phyloP scores from a whole-genome alignment of 768 basidiomycete species.

The Pholiota microspora region DNA sequence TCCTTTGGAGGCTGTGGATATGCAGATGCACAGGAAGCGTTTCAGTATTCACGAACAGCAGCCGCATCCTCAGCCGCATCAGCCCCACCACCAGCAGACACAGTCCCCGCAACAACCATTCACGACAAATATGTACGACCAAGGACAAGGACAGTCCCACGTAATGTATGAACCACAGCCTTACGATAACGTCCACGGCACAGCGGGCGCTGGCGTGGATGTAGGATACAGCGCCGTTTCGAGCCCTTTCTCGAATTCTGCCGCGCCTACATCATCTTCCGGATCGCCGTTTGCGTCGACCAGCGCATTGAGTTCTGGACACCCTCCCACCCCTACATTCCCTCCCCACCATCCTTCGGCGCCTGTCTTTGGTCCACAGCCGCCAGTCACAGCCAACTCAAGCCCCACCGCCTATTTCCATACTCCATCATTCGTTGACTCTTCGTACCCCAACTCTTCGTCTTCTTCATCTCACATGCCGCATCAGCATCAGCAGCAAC shows the following conservation, averaged over 20 bases:
- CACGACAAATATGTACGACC: constrained; percentile 5
- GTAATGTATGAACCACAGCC: constrained; percentile 18
- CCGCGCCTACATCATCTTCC: constrained; percentile 21
- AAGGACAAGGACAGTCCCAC: constrained; percentile 1
- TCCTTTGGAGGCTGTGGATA: constrained; percentile 4
- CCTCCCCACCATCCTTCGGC: constrained; percentile 22
- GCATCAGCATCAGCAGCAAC: constrained; percentile 15
- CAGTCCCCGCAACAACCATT: constrained; percentile 5
- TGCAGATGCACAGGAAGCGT: constrained; percentile 4
- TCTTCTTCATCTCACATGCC: background rate
- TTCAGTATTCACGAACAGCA: constrained; percentile 9
- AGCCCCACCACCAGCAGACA: background rate
- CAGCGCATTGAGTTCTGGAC: constrained; percentile 19
- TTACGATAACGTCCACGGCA: constrained; percentile 13
- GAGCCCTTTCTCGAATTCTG: constrained; percentile 27
- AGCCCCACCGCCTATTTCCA: constrained; percentile 21
- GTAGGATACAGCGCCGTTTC: constrained; percentile 13
- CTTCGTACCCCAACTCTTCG: constrained; percentile 13
- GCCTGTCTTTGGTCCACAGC: constrained; percentile 22
- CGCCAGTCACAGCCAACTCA: constrained; percentile 6
- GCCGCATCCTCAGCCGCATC: constrained; percentile 19
- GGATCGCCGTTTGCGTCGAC: constrained; percentile 29
- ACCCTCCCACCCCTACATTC: constrained; percentile 28
- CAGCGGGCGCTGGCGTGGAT: constrained; percentile 3
- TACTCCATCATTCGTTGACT: constrained; percentile 12